These are phyloP conservation scores for Diplosphaera chodatii DNA, from an alignment of 139 green algal genomes.

Conservation along the genomic window DNA sequence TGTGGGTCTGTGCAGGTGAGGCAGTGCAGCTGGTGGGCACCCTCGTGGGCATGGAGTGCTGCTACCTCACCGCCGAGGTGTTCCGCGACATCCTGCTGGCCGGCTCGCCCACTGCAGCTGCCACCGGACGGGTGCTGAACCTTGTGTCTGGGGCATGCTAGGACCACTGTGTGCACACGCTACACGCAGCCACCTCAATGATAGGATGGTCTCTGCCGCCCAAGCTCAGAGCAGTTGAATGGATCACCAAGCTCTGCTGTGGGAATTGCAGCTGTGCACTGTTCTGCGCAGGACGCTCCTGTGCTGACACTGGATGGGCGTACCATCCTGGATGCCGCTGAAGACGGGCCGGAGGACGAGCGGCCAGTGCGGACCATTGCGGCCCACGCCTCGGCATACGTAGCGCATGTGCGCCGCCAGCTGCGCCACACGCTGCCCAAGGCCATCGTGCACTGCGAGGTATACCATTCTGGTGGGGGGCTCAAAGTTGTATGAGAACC, in stretches of 20 bases:
- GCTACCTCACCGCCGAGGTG: conserved; percentile 78
- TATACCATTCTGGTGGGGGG: conserved; percentile 7
- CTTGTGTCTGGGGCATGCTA: too few relatives aligned
- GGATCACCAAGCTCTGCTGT: too few relatives aligned
- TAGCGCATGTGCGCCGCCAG: conserved; percentile 73
- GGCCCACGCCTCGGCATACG: conserved; percentile 61
- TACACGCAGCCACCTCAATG: too few relatives aligned
- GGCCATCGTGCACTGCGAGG: conserved; percentile 79
- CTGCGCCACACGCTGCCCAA: conserved; percentile 81
- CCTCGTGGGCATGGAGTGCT: conserved; percentile 86
- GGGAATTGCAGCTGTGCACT: too few relatives aligned
- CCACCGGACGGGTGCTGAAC: too few relatives aligned
- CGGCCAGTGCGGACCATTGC: neutral
- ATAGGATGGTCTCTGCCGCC: too few relatives aligned
- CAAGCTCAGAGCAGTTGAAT: too few relatives aligned
- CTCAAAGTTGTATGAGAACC: neutral
- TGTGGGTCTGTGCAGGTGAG: too few relatives aligned
- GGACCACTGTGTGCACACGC: too few relatives aligned
- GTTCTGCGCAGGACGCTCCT: too few relatives aligned
- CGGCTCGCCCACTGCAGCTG: too few relatives aligned
- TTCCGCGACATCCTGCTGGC: conserved; percentile 32
- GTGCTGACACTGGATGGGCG: too few relatives aligned
- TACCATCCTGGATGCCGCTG: neutral
- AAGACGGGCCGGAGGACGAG: conserved; percentile 21
- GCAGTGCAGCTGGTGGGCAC: conserved; percentile 33